Evolutionary conservation across 139 green algal species (phyloP), one percentile per base, ranked within the genome.

Genomic region (Chlamydomonas urium): DNA sequence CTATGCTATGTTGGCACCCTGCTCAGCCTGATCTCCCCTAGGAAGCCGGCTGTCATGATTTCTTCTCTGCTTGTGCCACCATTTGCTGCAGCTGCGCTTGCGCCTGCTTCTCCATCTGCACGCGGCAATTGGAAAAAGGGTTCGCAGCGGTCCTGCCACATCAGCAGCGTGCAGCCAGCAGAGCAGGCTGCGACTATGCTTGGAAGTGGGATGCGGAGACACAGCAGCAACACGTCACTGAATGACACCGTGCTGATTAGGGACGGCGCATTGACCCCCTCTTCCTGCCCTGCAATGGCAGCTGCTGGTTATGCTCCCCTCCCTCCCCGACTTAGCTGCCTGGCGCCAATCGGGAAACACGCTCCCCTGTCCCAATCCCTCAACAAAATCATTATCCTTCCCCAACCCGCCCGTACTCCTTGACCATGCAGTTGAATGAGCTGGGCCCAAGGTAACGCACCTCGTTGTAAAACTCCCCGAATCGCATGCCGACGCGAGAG

Each of bases 401-500:
- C 42, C 42, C 14, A 50, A 50, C 10, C 8, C 10, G 42, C 42
- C 42, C 42, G 14, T 50, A 24, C 14, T 24, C 42, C 10, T 8
- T 50, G 42, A 14, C 29, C 24, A 63, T 8, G 53, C 6, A 31
- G 6, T 17, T 63, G 53, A 17, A 14, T 26, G 29, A 63, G 14
- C 53, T 63, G 24, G 14, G 6, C 53, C 21, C 21, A 17, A 26
- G 53, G 10, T 34, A 21, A 33, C 60, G 10, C 26, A 67, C 60
- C 60, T 67, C 60, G 38, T 14, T 28, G 33, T 67, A 91, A 26
- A 94, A 81, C 72, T 94, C 89, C 2, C 83, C 84, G 81, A 99
- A 99, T 14, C 94, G 87, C 77, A 94, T 75, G 21, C 91, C 91
- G 0, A 96, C 88, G 4, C 94, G 86, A 8, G 83, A 81, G 5